These are phyloP conservation scores for Cornus controversa DNA, from an alignment of 148 eudicot species.

Conservation along the genomic window DNA sequence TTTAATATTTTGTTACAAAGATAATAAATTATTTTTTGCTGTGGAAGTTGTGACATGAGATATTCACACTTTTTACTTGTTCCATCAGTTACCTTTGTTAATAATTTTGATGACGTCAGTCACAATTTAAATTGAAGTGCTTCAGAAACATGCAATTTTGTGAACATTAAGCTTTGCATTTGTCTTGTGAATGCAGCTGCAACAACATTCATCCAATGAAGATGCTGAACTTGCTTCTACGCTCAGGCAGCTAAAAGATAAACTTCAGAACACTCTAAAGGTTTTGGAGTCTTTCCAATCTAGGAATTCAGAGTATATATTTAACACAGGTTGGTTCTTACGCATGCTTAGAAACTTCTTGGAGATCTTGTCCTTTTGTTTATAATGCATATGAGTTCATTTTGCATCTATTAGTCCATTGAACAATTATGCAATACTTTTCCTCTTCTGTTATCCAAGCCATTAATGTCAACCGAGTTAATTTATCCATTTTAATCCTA, in stretches of 20 bases:
- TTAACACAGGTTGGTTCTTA: slow-evolving; percentile 70
- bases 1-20: not conserved
- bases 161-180: slow-evolving; percentile 12
- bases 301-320: slow-evolving; percentile 73
- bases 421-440: not conserved
- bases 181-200: slow-evolving; percentile 47
- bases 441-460: not conserved
- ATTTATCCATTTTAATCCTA: too few species aligned
- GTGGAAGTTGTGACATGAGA: not conserved
- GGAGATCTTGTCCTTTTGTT: not conserved
- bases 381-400: not conserved
- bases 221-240: slow-evolving; percentile 60
- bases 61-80: not conserved
- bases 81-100: not conserved
- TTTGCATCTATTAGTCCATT: not conserved
- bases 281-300: slow-evolving; percentile 61
- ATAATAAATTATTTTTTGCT: not conserved
- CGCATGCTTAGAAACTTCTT: not conserved
- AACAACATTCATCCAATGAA: slow-evolving; percentile 50
- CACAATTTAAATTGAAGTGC: not conserved
- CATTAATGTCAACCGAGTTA: too few species aligned
- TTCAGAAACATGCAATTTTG: not conserved
- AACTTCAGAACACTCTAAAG: slow-evolving; percentile 55
- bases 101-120: not conserved
- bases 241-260: slow-evolving; percentile 56